Percentiles rank a stretch among this genome's conserved stretches.
Evolutionary conservation across 2,329 filamentous ascomycete genomes (phyloP).

Genomic region (Epichloe amarillans): DNA sequence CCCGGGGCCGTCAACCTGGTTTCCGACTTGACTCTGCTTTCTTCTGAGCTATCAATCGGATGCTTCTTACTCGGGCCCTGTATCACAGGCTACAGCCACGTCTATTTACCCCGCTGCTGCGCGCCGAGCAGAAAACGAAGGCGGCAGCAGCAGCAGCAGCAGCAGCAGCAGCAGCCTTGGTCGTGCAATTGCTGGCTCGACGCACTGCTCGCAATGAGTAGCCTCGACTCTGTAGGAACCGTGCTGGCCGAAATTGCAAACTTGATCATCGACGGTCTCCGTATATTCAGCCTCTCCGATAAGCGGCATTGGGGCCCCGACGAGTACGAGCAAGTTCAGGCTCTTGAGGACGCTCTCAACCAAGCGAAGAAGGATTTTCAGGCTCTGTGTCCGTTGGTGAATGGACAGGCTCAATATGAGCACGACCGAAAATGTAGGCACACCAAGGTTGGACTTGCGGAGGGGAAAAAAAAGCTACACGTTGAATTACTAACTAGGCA

Average conservation of each 20-base stretch:
- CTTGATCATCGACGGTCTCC: slow-evolving; percentile 37
- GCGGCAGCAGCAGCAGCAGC: not conserved
- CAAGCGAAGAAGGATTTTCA: slow-evolving; percentile 49
- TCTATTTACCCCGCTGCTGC: not conserved
- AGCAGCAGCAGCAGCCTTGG: not conserved
- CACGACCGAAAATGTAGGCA: slow-evolving; percentile 38
- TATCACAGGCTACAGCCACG: no score
- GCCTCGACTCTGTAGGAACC: slow-evolving; percentile 40
- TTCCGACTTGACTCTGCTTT: not conserved
- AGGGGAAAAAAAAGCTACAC: not conserved
- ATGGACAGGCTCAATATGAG: slow-evolving; percentile 44
- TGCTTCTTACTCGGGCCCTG: not conserved
- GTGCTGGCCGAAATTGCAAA: slow-evolving; percentile 45
- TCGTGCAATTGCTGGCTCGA: not conserved
- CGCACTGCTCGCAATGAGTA: slow-evolving; percentile 18
- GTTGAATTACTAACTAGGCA: not conserved
- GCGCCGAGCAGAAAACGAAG: not conserved
- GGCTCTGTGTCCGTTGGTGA: slow-evolving; percentile 39
- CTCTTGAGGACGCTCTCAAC: slow-evolving; percentile 41
- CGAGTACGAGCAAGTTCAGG: slow-evolving; percentile 45
- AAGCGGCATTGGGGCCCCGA: slow-evolving; percentile 45
- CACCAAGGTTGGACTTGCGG: not conserved
- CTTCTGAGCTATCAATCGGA: not conserved
- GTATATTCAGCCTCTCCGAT: slow-evolving; percentile 42
- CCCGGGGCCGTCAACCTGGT: not conserved